Base-by-base conservation (phyloP, 805 yeast genomes). In the Nakazawaea ernobii region DNA sequence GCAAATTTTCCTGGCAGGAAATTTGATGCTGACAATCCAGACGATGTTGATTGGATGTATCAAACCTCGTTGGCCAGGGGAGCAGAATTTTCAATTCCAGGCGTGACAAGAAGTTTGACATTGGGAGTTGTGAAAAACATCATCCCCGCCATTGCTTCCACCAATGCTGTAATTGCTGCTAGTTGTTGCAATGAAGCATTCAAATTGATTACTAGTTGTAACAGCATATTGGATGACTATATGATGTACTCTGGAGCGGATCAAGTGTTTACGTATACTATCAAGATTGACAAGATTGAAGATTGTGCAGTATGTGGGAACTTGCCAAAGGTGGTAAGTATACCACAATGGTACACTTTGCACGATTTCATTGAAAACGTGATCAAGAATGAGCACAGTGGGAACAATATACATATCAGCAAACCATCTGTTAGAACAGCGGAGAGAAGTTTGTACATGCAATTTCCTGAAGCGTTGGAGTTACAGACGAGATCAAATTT, bases 131-230 rank as follows among this genome's bases (percentile, higher is more conserved):
- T 89, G 45, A 92, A 92, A 62, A 84, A 84, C 57, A 91, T 92
- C 50, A 85, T 92, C 8, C 99, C 99, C 0, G 91, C 97, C 1
- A 86, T 91, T 46, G 96, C 97, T 1, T 84, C 95, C 1, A 91
- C 97, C 0, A 92, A 94, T 62, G 96, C 98, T 2, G 75, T 92
- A 20, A 79, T 92, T 30, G 96, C 97, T 0, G 95, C 94, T 0
- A 74, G 89, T 6, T 86, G 96, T 61, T 85, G 94, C 59, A 86
- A 85, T 53, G 97, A 90, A 62, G 87, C 85, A 1, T 78, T 88
- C 63, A 91, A 91, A 59, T 70, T 90, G 24, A 74, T 87, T 38
- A 80, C 95, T 1, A 79, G 83, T 46, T 70, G 80, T 48, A 80
- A 80, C 51, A 92, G 90, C 0, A 66, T 68, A 14, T 65, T 86